These are phyloP conservation scores for Clonostachys rosea DNA, from an alignment of 2,329 filamentous ascomycete species.

Conservation along the genomic window DNA sequence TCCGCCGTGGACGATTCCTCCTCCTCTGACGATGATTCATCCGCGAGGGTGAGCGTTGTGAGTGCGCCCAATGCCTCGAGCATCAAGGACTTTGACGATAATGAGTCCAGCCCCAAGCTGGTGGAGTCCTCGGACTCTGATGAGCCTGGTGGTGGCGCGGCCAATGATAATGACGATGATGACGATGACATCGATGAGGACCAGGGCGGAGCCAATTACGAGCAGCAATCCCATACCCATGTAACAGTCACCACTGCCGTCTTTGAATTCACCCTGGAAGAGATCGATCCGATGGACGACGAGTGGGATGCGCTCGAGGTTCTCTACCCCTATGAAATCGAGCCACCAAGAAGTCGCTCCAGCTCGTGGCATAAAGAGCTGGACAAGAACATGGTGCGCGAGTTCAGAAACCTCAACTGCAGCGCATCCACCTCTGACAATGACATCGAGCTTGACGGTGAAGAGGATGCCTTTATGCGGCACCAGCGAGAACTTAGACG, in stretches of 20 bases:
- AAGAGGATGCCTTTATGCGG: slow-evolving; percentile 31
- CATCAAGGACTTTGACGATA: background rate
- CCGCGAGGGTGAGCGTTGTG: slow-evolving; percentile 16
- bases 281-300: slow-evolving; percentile 37
- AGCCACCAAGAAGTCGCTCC: slow-evolving; percentile 36
- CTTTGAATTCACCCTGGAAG: slow-evolving; percentile 2
- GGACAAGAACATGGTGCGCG: slow-evolving; percentile 36
- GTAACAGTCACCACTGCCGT: slow-evolving; percentile 1
- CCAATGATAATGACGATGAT: slow-evolving; percentile 6
- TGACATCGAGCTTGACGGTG: slow-evolving; percentile 25
- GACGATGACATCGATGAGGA: slow-evolving; percentile 12
- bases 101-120: background rate
- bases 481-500: slow-evolving; percentile 36
- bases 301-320: slow-evolving; percentile 35
- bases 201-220: background rate
- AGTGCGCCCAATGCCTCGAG: slow-evolving; percentile 13
- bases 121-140: background rate
- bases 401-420: slow-evolving; percentile 40
- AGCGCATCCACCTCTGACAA: slow-evolving; percentile 25
- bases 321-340: slow-evolving; percentile 39
- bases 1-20: slow-evolving; percentile 11
- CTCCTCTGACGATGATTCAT: slow-evolving; percentile 17
- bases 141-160: background rate
- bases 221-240: slow-evolving; percentile 1
- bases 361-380: slow-evolving; percentile 29